Evolutionary conservation across 2,329 filamentous ascomycete genomes (phyloP).

Genomic region (Sclerotiophoma versabilis): DNA sequence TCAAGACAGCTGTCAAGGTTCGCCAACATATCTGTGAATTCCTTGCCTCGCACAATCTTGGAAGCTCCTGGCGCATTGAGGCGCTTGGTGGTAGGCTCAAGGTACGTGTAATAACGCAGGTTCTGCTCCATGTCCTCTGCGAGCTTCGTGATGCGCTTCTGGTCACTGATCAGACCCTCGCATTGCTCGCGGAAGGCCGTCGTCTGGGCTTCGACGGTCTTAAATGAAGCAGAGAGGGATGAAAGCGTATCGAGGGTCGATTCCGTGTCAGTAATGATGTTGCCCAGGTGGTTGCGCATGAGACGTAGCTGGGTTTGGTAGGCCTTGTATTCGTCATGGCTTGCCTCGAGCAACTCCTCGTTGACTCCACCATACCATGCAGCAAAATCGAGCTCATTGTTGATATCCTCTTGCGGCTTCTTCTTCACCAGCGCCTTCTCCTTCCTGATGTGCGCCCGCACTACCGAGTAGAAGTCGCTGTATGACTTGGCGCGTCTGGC

Average conservation of each 20-base stretch:
- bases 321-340: slow-evolving; percentile 83
- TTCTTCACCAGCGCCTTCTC: slow-evolving; percentile 52
- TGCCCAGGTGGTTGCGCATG: slow-evolving; percentile 82
- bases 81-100: slow-evolving; percentile 87
- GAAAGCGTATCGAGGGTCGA: slow-evolving; percentile 78
- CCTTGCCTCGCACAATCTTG: slow-evolving; percentile 80
- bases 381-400: slow-evolving; percentile 66
- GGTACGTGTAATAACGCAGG: slow-evolving; percentile 91
- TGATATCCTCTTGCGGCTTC: slow-evolving; percentile 53
- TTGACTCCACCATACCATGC: slow-evolving; percentile 67
- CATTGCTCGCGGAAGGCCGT: slow-evolving; percentile 93
- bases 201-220: slow-evolving; percentile 85
- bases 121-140: slow-evolving; percentile 87
- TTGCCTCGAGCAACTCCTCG: slow-evolving; percentile 76
- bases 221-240: slow-evolving; percentile 83
- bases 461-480: slow-evolving; percentile 75
- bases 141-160: slow-evolving; percentile 77
- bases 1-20: slow-evolving; percentile 89
- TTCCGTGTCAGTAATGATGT: slow-evolving; percentile 78
- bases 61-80: slow-evolving; percentile 92
- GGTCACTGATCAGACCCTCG: slow-evolving; percentile 83
- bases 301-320: slow-evolving; percentile 83
- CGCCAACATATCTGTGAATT: slow-evolving; percentile 86
- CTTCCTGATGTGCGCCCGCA: slow-evolving; percentile 64
- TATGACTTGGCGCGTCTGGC: slow-evolving; percentile 76